Base-by-base conservation (phyloP, 306 rosid genomes). In the Rosa lucieae region DNA sequence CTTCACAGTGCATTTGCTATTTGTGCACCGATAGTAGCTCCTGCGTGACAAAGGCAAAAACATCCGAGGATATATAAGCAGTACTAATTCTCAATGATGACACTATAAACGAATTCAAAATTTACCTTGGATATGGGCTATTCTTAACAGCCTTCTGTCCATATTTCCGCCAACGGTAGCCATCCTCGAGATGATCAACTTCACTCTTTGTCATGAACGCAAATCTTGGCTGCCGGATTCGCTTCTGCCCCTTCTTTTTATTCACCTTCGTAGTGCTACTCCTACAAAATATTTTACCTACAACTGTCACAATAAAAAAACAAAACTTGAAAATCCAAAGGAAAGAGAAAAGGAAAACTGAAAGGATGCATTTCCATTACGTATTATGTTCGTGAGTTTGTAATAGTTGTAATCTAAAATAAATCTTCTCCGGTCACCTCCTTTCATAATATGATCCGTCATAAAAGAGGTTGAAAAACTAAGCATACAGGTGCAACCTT, bases 11-110 rank as follows among this genome's bases (percentile, higher is more conserved):
- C 99, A 96, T 87, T 93, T 96, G 87, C 93, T 90, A 82, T 96
- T 96, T 75, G 99, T 96, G 89, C 99, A 96, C 32, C 99, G 92
- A 71, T 96, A 96, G 86, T 96, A 96, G 88, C 99, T 93, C 88
- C 99, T 94, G 93, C 11, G 69, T 3, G 6, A 63, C 43, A 32
- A 35, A 14, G 40, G 10, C 20, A 5, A 17, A 35, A 12, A 65
- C 66, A 26, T 58, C 37, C 11, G 23, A 4, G 37, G 37, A 23
- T 23, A 59, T 3, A 6, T 26, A 4, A 62, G 8, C 8, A 62
- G 10, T 62, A 29, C 37, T 61, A 26, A 8, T 26, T n/a, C 67
- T 63, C 56, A 51, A 51, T 51, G 17, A 49, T 11, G 53, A 49
- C 5, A 49, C 53, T 4, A 40, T 5, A 40, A 4, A 40, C 43